phyloP scores from a whole-genome alignment of 495 filamentous ascomycete genomes.

The Penicillium simplicissimum region DNA sequence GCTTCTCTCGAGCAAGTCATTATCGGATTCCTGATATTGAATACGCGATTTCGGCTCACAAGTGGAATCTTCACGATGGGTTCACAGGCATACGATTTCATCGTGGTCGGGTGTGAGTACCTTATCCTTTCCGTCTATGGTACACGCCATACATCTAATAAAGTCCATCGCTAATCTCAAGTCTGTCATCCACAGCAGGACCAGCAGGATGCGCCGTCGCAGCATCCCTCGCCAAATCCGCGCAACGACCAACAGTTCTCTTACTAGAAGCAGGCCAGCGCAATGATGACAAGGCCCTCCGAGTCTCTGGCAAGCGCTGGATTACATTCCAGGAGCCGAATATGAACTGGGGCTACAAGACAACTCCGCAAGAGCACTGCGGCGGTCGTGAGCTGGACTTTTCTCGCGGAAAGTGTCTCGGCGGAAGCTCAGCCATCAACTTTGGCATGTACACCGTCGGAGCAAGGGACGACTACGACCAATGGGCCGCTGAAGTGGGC shows the following conservation, averaged over 20 bases:
- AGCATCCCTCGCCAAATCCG: conserved; percentile 43
- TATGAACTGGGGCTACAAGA: conserved; percentile 64
- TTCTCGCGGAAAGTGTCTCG: conserved; percentile 59
- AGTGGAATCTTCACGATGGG: not conserved
- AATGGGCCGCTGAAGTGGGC: conserved; percentile 45
- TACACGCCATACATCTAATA: not conserved
- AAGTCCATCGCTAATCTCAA: conserved; percentile 5
- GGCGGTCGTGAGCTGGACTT: conserved; percentile 54
- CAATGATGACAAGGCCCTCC: conserved; percentile 48
- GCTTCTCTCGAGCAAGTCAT: no score
- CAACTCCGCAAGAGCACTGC: conserved; percentile 53
- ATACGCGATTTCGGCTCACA: no score
- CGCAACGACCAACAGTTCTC: conserved; percentile 49
- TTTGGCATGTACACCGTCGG: conserved; percentile 61
- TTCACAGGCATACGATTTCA: conserved; percentile 48
- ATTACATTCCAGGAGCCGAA: conserved; percentile 46
- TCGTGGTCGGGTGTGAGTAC: conserved; percentile 54
- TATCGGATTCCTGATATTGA: no score
- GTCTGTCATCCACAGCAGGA: conserved; percentile 43
- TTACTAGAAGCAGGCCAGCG: conserved; percentile 58
- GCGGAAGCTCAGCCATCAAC: conserved; percentile 64
- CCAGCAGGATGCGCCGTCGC: conserved; percentile 56
- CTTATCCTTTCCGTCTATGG: not conserved
- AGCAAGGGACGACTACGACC: conserved; percentile 60
- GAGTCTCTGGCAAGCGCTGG: conserved; percentile 55